These are phyloP conservation scores for Scenedesmus sp. DNA, from an alignment of 163 green algal species.

Conservation along the genomic window DNA sequence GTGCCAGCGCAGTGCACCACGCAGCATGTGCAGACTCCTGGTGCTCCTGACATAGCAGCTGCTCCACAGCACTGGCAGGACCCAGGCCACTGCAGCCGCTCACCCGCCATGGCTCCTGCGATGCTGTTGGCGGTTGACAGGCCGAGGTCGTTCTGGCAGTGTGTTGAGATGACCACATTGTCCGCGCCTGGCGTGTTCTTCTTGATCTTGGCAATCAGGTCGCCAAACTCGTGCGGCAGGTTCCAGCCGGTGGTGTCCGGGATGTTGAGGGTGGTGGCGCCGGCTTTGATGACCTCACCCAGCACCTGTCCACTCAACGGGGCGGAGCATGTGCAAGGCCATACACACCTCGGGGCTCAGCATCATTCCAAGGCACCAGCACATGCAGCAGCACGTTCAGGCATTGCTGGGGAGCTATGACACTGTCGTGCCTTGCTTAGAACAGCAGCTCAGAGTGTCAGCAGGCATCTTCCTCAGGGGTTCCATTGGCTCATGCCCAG, in stretches of 20 bases:
- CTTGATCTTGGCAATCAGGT: slow-evolving; percentile 90
- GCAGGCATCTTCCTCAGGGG: not conserved
- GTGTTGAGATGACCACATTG: slow-evolving; percentile 94
- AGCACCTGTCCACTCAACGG: slow-evolving; percentile 53
- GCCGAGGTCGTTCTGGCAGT: slow-evolving; percentile 99
- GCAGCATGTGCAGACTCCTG: too few relatives aligned
- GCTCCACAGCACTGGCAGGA: too few relatives aligned
- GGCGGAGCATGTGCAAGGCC: too few relatives aligned
- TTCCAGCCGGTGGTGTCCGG: slow-evolving; percentile 98
- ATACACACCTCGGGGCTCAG: not conserved
- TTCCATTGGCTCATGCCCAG: not conserved
- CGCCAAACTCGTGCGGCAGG: slow-evolving; percentile 96
- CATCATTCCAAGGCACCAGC: not conserved
- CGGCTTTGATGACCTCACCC: slow-evolving; percentile 80
- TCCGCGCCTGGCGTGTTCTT: slow-evolving; percentile 87
- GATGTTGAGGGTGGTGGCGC: slow-evolving; percentile 99
- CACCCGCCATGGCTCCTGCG: slow-evolving; percentile 80
- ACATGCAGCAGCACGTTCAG: not conserved
- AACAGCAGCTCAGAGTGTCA: not conserved
- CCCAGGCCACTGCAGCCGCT: not conserved
- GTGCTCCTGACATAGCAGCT: too few relatives aligned
- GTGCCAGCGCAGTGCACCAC: too few relatives aligned
- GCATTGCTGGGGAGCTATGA: not conserved
- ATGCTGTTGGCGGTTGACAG: slow-evolving; percentile 97
- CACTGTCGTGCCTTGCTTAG: too few relatives aligned